Percentiles rank a stretch among this genome's conserved stretches.
phyloP scores from a whole-genome alignment of 1,139 yeast genomes.

The Nakaseomyces uthaithaninus region DNA sequence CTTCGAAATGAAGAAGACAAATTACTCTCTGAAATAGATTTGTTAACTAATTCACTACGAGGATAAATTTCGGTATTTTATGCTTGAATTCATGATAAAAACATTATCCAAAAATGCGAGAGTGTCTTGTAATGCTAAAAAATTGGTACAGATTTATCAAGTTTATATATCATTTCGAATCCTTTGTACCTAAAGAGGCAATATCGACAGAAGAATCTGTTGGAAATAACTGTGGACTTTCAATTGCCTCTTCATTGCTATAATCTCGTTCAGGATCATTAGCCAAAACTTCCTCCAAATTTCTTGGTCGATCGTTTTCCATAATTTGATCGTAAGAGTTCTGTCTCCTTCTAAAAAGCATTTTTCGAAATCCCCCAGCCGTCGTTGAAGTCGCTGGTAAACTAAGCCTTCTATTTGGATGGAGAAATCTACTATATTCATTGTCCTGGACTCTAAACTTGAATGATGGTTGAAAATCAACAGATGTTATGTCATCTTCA shows the following conservation, averaged over 20 bases:
- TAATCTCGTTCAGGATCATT: not conserved
- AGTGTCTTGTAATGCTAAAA: not conserved
- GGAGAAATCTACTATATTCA: not conserved
- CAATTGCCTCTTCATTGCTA: not conserved
- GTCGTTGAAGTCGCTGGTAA: not conserved
- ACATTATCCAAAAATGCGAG: not conserved
- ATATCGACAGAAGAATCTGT: constrained; percentile 13
- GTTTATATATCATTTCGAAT: not conserved
- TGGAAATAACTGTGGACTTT: constrained; percentile 3
- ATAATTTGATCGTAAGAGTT: not conserved
- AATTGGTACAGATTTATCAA: no score
- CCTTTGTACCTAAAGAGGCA: constrained; percentile 8
- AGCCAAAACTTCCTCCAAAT: not conserved
- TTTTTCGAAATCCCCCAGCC: not conserved
- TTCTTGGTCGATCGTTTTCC: not conserved
- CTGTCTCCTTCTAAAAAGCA: constrained; percentile 1
- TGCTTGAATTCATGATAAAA: not conserved
- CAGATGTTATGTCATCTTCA: constrained; percentile 5
- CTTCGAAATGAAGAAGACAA: not conserved
- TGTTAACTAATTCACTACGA: not conserved
- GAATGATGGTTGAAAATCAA: constrained; percentile 1
- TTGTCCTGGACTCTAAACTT: not conserved
- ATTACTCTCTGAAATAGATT: not conserved
- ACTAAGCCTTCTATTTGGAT: constrained; percentile 1
- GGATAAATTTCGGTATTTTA: not conserved